These are phyloP conservation scores for Claviceps spartinae DNA, from an alignment of 2,329 filamentous ascomycete species.

Conservation along the genomic window DNA sequence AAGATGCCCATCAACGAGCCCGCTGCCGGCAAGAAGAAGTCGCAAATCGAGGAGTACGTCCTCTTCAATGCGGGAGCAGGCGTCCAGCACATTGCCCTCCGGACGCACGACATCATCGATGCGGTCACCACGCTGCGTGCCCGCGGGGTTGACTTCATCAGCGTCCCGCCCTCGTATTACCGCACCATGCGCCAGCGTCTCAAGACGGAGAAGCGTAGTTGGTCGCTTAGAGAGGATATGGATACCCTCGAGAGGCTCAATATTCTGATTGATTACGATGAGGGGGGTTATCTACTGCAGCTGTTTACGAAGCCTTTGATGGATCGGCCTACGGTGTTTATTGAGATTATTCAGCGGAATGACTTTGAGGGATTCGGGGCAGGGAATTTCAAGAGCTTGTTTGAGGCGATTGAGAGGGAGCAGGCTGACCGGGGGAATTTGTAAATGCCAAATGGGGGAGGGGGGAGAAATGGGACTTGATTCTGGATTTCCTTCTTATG, in stretches of 20 bases:
- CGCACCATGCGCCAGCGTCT: slow-evolving; percentile 60
- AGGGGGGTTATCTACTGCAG: slow-evolving; percentile 70
- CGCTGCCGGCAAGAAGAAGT: slow-evolving; percentile 76
- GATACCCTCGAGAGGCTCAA: slow-evolving; percentile 63
- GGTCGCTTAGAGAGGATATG: slow-evolving; percentile 65
- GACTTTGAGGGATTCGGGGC: slow-evolving; percentile 87
- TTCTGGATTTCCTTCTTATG: too few species aligned
- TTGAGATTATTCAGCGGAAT: slow-evolving; percentile 90
- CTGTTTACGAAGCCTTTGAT: slow-evolving; percentile 78
- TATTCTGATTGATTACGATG: slow-evolving; percentile 91
- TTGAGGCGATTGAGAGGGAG: slow-evolving; percentile 90
- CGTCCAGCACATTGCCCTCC: slow-evolving; percentile 86
- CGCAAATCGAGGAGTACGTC: slow-evolving; percentile 88
- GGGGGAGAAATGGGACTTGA: too few species aligned
- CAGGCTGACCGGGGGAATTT: slow-evolving; percentile 78
- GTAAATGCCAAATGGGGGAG: slow-evolving; percentile 19
- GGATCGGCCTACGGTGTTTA: slow-evolving; percentile 89
- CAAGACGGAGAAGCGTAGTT: slow-evolving; percentile 44
- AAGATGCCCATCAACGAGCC: slow-evolving; percentile 99
- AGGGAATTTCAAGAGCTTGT: slow-evolving; percentile 89
- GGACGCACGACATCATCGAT: slow-evolving; percentile 65
- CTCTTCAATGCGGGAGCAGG: slow-evolving; percentile 81
- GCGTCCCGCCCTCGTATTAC: slow-evolving; percentile 80
- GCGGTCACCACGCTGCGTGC: slow-evolving; percentile 66
- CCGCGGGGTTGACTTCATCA: slow-evolving; percentile 88